These are phyloP conservation scores for Penicillium dipodomyicola DNA, from an alignment of 495 filamentous ascomycete genomes.

Conservation along the genomic window DNA sequence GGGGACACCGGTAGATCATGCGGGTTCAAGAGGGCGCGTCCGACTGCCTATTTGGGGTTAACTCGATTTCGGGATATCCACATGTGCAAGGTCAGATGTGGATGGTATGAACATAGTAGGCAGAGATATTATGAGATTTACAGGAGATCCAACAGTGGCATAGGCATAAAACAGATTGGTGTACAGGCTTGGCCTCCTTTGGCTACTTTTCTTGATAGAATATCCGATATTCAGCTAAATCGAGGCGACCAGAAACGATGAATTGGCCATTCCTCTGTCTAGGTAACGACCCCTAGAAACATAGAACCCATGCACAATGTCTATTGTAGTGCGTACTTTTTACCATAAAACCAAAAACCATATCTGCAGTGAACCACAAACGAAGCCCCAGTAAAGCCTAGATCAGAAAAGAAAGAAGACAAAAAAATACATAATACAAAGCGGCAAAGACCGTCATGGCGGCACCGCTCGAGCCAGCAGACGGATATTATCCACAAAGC, in stretches of 20 bases:
- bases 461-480: slow-evolving; percentile 57
- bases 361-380: slow-evolving; percentile 15
- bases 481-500: slow-evolving; percentile 80
- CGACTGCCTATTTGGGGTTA: slow-evolving; percentile 14
- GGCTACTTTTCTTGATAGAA: neutral
- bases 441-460: slow-evolving; percentile 26
- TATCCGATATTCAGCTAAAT: neutral
- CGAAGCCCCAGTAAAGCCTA: slow-evolving; percentile 1
- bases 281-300: neutral
- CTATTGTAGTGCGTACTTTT: slow-evolving; percentile 11
- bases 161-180: no score
- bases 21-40: slow-evolving; percentile 19
- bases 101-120: no score
- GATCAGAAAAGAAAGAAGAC: slow-evolving; percentile 4
- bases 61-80: no score
- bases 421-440: slow-evolving; percentile 25
- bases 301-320: slow-evolving; percentile 5
- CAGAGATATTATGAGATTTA: no score
- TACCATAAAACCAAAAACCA: slow-evolving; percentile 14
- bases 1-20: slow-evolving; percentile 16
- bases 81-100: no score
- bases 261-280: neutral
- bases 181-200: no score
- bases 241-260: neutral
- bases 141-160: no score